Base-by-base conservation (phyloP, 1,284 basidiomycete species). In the Leccinum solheimii region DNA sequence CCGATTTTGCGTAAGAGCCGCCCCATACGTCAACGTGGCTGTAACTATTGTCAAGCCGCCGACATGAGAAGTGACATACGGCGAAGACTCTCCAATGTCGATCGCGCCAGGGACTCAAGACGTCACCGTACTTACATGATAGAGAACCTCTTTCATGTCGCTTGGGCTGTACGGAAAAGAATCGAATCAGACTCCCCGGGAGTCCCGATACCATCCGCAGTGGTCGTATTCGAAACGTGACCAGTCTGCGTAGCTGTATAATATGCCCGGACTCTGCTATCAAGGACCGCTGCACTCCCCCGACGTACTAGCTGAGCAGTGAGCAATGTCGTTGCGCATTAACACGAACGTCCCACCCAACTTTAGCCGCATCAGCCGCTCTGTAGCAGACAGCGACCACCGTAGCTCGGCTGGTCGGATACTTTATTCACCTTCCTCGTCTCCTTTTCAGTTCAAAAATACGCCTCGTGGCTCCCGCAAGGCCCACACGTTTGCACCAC, bases 401-500 rank as follows among this genome's bases (percentile, higher is more conserved):
- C 60, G 58, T 27, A 49, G 26, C 60, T 63, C 64, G 51, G 57
- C 59, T 60, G 54, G 58, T 49, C 63, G 55, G 62, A 58, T 55
- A 32, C 49, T 50, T 26, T 62, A 54, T 58, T 66, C 66, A 23
- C 65, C 69, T 63, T 56, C 62, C 61, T 53, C 58, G 53, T 61
- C 69, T 61, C 64, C 69, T 62, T 59, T 69, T 43, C 64, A 57
- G 59, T 57, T 52, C 62, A 72, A 71, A 60, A 70, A 62, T 40
- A 56, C 56, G 23, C 73, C 74, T 72, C 72, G 68, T 72, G 71
- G 65, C 43, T 56, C 59, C 60, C 64, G 72, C 71, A 74, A 73
- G 75, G 74, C 57, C 2, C 58, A 75, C 72, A 75, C 72, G 68
- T 72, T 74, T 69, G 57, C 64, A 11, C 55, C 63, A 62, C 66